Conservation (phyloP, 345 rosid species). For the Anastatica hierochuntica region DNA sequence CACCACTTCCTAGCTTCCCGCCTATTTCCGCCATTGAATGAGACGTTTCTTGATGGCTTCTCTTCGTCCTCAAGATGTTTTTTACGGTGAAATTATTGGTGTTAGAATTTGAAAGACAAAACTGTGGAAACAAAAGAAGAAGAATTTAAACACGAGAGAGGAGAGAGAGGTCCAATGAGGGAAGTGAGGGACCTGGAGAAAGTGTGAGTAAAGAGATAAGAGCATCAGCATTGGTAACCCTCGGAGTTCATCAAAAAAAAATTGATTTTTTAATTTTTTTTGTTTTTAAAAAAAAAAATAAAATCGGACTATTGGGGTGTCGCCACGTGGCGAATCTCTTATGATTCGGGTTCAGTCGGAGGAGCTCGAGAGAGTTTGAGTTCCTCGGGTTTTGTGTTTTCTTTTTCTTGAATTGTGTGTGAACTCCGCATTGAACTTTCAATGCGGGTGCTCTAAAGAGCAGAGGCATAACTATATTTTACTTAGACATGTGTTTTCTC, state of each 20-base stretch:
- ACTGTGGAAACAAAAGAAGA: constrained; percentile 16
- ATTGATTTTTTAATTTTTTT: no score
- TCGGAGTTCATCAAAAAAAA: no score
- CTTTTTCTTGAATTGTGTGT: no score
- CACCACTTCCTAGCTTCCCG: neutral
- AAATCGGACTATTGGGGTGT: no score
- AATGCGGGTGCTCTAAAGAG: no score
- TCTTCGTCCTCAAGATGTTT: constrained; percentile 40
- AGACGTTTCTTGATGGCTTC: constrained; percentile 39
- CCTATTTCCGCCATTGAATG: constrained; percentile 27
- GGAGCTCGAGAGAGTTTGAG: no score
- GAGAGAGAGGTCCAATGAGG: constrained; percentile 27
- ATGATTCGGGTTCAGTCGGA: no score
- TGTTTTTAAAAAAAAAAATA: no score
- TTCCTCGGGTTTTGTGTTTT: no score
- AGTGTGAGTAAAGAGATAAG: constrained; percentile 36
- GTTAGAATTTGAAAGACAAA: constrained; percentile 4
- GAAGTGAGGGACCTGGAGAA: constrained; percentile 10
- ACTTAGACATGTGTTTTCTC: constrained; percentile 19
- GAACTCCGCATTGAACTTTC: no score
- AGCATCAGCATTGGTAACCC: no score
- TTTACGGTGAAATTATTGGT: constrained; percentile 19
- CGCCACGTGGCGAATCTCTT: no score
- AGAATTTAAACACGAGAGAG: constrained; percentile 11
- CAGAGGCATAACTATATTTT: constrained; percentile 30